These are phyloP conservation scores for Blastobotrys indianensis DNA, from an alignment of 1,139 yeast species.

Conservation along the genomic window DNA sequence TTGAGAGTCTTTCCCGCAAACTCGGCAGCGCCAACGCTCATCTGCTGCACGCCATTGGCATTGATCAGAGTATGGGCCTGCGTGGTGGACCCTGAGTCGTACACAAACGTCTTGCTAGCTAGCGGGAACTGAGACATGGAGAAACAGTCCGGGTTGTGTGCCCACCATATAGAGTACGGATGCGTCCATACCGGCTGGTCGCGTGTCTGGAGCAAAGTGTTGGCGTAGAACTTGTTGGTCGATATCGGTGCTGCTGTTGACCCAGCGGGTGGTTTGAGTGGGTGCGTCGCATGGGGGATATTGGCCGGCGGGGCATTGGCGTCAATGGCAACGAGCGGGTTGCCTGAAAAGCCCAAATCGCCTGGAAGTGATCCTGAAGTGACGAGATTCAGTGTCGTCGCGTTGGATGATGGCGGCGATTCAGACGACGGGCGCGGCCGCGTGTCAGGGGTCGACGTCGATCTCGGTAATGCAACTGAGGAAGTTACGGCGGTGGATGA, in stretches of 20 bases:
- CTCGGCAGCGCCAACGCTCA: constrained; percentile 31
- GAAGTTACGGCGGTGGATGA: too few relatives aligned
- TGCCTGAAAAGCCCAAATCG: not conserved
- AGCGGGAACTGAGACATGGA: constrained; percentile 7
- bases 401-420: too few relatives aligned
- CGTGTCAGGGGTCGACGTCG: too few relatives aligned
- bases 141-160: constrained; percentile 23
- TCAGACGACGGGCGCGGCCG: too few relatives aligned
- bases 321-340: constrained; percentile 5
- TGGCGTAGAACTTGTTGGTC: constrained; percentile 82
- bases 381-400: not conserved
- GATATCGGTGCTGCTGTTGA: constrained; percentile 32
- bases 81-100: constrained; percentile 33
- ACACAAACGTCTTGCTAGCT: constrained; percentile 57
- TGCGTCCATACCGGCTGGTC: constrained; percentile 66
- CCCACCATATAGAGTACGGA: constrained; percentile 73
- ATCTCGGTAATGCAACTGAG: too few relatives aligned
- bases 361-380: not conserved
- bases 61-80: constrained; percentile 33
- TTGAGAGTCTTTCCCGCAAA: constrained; percentile 21
- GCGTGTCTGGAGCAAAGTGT: constrained; percentile 62
- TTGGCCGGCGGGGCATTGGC: constrained; percentile 17
- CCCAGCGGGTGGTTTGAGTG: constrained; percentile 38
- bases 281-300: constrained; percentile 47
- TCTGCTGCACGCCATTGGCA: constrained; percentile 35